Evolutionary conservation across 2,329 filamentous ascomycete genomes (phyloP).

Genomic region (Colletotrichum chrysophilum): DNA sequence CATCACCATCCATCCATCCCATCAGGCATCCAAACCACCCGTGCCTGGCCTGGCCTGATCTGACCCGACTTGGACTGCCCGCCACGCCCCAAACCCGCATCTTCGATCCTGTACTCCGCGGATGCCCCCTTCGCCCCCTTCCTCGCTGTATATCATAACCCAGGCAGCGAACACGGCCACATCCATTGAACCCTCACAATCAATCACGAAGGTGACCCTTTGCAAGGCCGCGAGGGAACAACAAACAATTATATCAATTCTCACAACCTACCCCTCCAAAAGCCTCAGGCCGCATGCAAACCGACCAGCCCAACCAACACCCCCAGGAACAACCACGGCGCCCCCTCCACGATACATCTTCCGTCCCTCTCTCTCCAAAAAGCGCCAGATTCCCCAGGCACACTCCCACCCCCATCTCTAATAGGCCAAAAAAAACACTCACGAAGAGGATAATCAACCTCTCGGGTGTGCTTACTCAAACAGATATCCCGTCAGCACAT

Average conservation of each 20-base stretch:
- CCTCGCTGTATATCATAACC: not conserved
- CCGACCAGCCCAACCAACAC: not conserved
- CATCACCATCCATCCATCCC: not conserved
- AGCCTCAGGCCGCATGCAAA: not conserved
- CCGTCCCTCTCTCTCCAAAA: not conserved
- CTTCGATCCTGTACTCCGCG: conserved; percentile 12
- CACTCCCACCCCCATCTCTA: not conserved
- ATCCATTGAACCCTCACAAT: not conserved
- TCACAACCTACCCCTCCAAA: not conserved
- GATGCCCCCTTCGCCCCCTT: not conserved
- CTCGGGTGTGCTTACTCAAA: conserved; percentile 6
- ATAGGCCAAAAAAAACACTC: not conserved
- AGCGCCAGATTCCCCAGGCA: not conserved
- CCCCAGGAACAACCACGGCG: not conserved
- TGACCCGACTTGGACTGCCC: not conserved
- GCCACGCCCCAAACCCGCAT: conserved; percentile 2
- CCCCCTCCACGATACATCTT: not conserved
- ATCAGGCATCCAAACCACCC: not conserved
- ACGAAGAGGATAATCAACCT: not conserved
- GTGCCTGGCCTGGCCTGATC: not conserved
- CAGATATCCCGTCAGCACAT: not conserved
- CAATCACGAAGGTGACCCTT: not conserved
- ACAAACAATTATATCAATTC: not conserved
- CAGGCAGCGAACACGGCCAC: not conserved
- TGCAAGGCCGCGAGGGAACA: not conserved